Evolutionary conservation across 106 monocot species (phyloP).

Genomic region (Vanilla planifolia): DNA sequence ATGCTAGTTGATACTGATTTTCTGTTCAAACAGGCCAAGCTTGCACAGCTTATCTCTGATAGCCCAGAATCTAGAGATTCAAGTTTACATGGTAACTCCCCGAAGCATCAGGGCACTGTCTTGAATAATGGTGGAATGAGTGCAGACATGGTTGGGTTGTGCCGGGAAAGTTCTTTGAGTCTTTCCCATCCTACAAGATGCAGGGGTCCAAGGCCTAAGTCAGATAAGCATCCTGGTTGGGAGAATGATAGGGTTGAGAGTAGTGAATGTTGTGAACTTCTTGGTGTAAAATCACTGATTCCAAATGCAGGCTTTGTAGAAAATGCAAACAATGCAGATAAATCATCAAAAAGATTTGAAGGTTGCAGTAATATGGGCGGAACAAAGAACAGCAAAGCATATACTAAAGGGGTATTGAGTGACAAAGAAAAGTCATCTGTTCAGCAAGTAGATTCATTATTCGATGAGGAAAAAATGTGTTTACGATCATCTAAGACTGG

Average conservation of each 20-base stretch:
- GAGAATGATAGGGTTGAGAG: background rate
- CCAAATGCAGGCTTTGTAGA: background rate
- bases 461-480: background rate
- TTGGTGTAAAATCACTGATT: background rate
- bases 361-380: background rate
- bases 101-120: background rate
- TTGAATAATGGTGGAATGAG: slow-evolving; percentile 2
- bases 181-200: slow-evolving; percentile 17
- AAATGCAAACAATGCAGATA: background rate
- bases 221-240: slow-evolving; percentile 4
- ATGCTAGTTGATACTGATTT: slow-evolving; percentile 16
- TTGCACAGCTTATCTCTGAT: slow-evolving; percentile 15
- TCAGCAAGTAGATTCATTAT: slow-evolving; percentile 7
- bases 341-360: background rate
- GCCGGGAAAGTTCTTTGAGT: background rate
- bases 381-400: background rate
- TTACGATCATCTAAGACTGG: background rate
- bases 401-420: background rate
- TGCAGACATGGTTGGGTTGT: slow-evolving; percentile 9
- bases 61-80: background rate
- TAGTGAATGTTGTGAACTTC: background rate
- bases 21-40: slow-evolving; percentile 24
- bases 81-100: background rate
- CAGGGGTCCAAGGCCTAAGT: slow-evolving; percentile 1
- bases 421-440: slow-evolving; percentile 27